Conservation (phyloP, 495 filamentous ascomycete genomes). For the Penicillium lagena region DNA sequence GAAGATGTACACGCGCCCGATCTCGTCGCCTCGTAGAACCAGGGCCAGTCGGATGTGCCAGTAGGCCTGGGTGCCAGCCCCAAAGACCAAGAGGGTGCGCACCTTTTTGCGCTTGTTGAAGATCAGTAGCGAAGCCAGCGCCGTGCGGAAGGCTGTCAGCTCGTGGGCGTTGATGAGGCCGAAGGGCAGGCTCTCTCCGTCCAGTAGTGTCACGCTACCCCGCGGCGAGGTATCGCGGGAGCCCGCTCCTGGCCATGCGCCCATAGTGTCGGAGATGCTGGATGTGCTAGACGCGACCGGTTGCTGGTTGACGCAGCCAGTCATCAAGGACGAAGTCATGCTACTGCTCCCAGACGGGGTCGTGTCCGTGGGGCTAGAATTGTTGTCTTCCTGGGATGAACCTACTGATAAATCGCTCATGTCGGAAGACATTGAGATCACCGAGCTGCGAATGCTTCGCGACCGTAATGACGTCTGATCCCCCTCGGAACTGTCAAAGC, state of each 20-base stretch:
- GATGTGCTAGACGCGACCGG: conserved; percentile 18
- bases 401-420: conserved; percentile 32
- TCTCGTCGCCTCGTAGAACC: conserved; percentile 61
- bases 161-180: conserved; percentile 81
- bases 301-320: conserved; percentile 29
- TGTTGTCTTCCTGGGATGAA: conserved; percentile 27
- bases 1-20: conserved; percentile 73
- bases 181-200: conserved; percentile 58
- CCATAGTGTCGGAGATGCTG: conserved; percentile 24
- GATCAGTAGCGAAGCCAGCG: conserved; percentile 69
- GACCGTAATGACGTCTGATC: conserved; percentile 9
- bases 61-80: conserved; percentile 84
- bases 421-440: conserved; percentile 33
- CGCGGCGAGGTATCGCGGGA: conserved; percentile 57
- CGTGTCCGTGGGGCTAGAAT: conserved; percentile 13
- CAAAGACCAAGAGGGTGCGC: conserved; percentile 75
- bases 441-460: conserved; percentile 18
- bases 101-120: conserved; percentile 64
- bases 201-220: conserved; percentile 72
- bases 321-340: conserved; percentile 24
- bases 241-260: conserved; percentile 34
- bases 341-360: conserved; percentile 11
- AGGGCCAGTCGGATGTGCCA: conserved; percentile 88
- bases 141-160: conserved; percentile 89
- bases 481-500: conserved; percentile 10